phyloP scores from a whole-genome alignment of 2,329 filamentous ascomycete genomes.

The Apiospora hydei region DNA sequence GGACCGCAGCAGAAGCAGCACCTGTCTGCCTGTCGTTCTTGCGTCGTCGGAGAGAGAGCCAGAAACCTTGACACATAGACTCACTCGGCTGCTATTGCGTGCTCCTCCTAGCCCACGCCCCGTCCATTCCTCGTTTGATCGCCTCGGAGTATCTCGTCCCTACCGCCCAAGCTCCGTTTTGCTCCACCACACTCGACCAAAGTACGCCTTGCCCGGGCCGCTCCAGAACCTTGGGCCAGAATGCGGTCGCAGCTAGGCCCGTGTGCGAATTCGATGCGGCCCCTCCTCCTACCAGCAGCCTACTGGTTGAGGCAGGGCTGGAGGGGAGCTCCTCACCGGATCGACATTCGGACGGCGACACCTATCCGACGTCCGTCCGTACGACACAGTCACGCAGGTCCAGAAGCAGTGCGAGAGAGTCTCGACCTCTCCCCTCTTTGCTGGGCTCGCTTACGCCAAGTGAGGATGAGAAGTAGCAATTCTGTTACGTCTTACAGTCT shows the following conservation, averaged over 20 bases:
- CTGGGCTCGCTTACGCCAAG: conserved; percentile 12
- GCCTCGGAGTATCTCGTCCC: conserved; percentile 6
- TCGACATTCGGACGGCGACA: not conserved
- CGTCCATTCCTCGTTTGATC: conserved; percentile 13
- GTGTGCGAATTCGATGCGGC: conserved; percentile 2
- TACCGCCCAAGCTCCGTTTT: not conserved
- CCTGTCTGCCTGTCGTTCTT: not conserved
- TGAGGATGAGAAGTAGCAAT: not conserved
- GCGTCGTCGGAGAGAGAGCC: not conserved
- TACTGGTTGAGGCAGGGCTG: not conserved
- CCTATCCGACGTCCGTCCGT: not conserved
- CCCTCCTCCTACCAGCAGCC: not conserved
- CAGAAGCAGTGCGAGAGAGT: not conserved
- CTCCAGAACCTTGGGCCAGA: conserved; percentile 11
- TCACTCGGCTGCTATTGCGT: not conserved
- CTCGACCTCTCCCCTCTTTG: conserved; percentile 3
- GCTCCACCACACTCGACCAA: conserved; percentile 6
- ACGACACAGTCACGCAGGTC: not conserved
- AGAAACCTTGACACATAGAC: conserved; percentile 5
- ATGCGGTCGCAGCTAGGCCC: not conserved
- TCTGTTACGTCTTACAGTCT: not conserved
- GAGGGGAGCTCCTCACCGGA: not conserved
- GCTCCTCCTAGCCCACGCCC: not conserved
- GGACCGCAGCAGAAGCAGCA: not conserved
- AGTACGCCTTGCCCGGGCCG: conserved; percentile 5